Percentiles rank a stretch among this genome's conserved stretches.
These are phyloP conservation scores for Leccinum disarticulatum DNA, from an alignment of 768 basidiomycete species.

Conservation along the genomic window DNA sequence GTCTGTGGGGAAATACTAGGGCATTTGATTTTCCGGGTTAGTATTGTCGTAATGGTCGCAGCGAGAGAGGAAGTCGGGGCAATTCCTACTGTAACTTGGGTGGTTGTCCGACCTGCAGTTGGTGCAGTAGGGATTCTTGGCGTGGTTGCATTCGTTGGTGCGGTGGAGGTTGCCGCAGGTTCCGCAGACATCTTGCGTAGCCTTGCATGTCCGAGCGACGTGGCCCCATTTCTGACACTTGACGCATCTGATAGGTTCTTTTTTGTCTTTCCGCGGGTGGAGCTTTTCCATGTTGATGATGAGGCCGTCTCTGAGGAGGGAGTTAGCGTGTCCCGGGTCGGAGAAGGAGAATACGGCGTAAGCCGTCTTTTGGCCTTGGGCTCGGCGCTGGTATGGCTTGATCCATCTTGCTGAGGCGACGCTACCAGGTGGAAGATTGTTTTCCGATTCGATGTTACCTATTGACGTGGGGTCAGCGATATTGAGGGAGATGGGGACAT, in stretches of 20 bases:
- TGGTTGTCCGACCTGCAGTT: too few relatives aligned
- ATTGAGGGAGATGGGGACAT: too few relatives aligned
- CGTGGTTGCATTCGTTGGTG: neutral
- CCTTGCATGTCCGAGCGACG: neutral
- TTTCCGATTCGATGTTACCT: too few relatives aligned
- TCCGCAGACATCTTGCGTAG: neutral
- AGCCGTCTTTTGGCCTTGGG: neutral
- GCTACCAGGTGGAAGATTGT: too few relatives aligned
- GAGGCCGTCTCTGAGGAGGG: neutral
- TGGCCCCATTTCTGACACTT: neutral
- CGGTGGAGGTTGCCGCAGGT: neutral
- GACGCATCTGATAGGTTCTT: rapidly evolving
- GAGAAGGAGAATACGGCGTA: neutral
- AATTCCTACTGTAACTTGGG: too few relatives aligned
- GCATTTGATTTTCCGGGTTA: too few relatives aligned
- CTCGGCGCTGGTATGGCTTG: rapidly evolving
- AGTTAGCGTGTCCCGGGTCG: neutral
- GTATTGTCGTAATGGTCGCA: too few relatives aligned
- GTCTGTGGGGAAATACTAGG: too few relatives aligned
- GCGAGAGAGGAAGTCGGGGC: too few relatives aligned
- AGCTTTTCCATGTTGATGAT: neutral
- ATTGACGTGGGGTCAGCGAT: too few relatives aligned
- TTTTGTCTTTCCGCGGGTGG: neutral
- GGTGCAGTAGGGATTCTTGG: too few relatives aligned
- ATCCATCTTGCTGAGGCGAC: too few relatives aligned